These are phyloP conservation scores for Ilyonectria sp. DNA, from an alignment of 2,329 filamentous ascomycete genomes.

Conservation along the genomic window DNA sequence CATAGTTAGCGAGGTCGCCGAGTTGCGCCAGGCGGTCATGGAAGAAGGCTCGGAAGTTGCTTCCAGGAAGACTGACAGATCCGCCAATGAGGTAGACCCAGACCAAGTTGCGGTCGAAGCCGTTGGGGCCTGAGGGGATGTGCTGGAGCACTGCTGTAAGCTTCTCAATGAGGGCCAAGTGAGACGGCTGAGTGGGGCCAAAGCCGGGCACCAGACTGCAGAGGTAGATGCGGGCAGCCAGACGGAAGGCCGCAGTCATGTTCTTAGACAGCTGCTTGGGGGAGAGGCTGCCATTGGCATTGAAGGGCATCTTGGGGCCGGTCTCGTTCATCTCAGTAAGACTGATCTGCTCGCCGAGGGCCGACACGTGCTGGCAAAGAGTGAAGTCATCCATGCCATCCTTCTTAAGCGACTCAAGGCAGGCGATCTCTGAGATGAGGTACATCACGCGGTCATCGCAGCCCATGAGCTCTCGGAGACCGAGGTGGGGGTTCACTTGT, in stretches of 20 bases:
- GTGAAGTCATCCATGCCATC: constrained; percentile 88
- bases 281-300: constrained; percentile 80
- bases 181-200: constrained; percentile 80
- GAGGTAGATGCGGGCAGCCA: constrained; percentile 96
- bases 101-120: constrained; percentile 91
- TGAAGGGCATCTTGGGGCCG: constrained; percentile 73
- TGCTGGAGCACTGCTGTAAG: constrained; percentile 83
- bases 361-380: constrained; percentile 89
- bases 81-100: constrained; percentile 95
- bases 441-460: constrained; percentile 99
- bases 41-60: constrained; percentile 84
- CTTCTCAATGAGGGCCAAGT: constrained; percentile 82
- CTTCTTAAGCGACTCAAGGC: constrained; percentile 89
- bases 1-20: constrained; percentile 83
- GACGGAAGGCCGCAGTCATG: constrained; percentile 91
- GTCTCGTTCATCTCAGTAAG: constrained; percentile 79
- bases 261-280: constrained; percentile 89
- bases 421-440: constrained; percentile 96
- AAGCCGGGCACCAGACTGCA: constrained; percentile 95
- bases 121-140: constrained; percentile 85
- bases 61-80: constrained; percentile 80
- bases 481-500: constrained; percentile 71
- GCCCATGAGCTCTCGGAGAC: constrained; percentile 94
- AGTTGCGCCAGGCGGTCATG: constrained; percentile 81
- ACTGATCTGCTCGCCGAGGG: constrained; percentile 89